phyloP scores from a whole-genome alignment of 345 rosid species.

The Camelina neglecta region DNA sequence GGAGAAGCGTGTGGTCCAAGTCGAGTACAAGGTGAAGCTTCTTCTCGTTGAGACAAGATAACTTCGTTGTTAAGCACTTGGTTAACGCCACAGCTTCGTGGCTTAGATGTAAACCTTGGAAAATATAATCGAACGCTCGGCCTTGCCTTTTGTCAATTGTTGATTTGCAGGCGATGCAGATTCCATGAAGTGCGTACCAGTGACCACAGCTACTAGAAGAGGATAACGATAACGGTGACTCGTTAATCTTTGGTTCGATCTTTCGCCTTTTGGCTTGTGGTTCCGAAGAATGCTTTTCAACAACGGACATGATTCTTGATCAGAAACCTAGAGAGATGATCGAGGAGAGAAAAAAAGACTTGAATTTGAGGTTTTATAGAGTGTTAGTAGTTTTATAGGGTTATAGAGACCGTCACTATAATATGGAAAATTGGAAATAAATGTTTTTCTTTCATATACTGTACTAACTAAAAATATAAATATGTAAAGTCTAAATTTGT shows the following conservation, averaged over 20 bases:
- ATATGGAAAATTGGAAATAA: too few species aligned
- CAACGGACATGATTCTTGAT: not conserved
- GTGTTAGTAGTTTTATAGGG: too few species aligned
- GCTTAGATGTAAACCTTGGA: constrained; percentile 22
- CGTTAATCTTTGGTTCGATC: not conserved
- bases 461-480: too few species aligned
- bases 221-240: not conserved
- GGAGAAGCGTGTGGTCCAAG: constrained; percentile 39
- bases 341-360: too few species aligned
- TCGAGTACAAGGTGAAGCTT: constrained; percentile 36
- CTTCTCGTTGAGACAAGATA: constrained; percentile 13
- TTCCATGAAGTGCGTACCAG: constrained; percentile 1
- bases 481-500: too few species aligned
- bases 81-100: constrained; percentile 16
- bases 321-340: not conserved
- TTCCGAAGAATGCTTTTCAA: not conserved
- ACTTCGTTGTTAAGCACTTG: not conserved
- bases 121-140: constrained; percentile 9
- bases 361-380: not conserved
- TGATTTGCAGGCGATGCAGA: constrained; percentile 14
- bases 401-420: too few species aligned
- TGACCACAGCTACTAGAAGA: constrained; percentile 17
- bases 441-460: too few species aligned
- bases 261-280: constrained; percentile 12
- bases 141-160: not conserved